phyloP scores from a whole-genome alignment of 2,329 filamentous ascomycete species.

The Pseudogymnoascus sp. region DNA sequence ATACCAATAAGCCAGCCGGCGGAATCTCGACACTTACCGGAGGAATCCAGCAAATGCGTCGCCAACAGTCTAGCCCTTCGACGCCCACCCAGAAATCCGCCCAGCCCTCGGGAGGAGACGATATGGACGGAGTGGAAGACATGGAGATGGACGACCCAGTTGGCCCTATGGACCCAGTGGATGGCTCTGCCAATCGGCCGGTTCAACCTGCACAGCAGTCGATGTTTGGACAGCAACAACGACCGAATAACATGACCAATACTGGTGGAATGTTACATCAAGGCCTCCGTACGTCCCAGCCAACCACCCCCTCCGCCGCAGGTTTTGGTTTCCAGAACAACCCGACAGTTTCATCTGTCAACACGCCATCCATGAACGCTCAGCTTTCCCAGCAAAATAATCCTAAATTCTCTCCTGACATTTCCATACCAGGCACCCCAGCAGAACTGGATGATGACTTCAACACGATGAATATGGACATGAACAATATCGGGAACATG shows the following conservation, averaged over 20 bases:
- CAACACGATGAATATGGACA: conserved; percentile 50
- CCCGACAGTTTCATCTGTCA: conserved; percentile 92
- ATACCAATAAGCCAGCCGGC: conserved; percentile 18
- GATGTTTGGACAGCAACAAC: conserved; percentile 55
- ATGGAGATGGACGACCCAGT: conserved; percentile 94
- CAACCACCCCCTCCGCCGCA: conserved; percentile 71
- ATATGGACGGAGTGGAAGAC: conserved; percentile 80
- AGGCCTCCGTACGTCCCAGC: conserved; percentile 75
- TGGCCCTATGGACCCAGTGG: conserved; percentile 55
- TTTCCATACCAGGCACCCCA: conserved; percentile 61
- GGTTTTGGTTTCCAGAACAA: conserved; percentile 81
- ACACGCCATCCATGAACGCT: conserved; percentile 82
- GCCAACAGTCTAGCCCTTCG: conserved; percentile 24
- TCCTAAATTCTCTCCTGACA: conserved; percentile 40
- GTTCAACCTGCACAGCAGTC: conserved; percentile 49
- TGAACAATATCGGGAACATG: conserved; percentile 48
- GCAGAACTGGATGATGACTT: conserved; percentile 69
- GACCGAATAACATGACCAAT: conserved; percentile 72
- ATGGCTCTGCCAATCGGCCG: conserved; percentile 43
- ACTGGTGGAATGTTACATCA: conserved; percentile 62
- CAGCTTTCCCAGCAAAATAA: conserved; percentile 54
- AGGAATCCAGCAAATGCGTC: conserved; percentile 28
- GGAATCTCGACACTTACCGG: conserved; percentile 18
- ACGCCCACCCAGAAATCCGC: conserved; percentile 24
- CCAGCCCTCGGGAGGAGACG: conserved; percentile 34